Evolutionary conservation across 148 eudicot genomes (phyloP).

Genomic region (Chenopodium suecicum): DNA sequence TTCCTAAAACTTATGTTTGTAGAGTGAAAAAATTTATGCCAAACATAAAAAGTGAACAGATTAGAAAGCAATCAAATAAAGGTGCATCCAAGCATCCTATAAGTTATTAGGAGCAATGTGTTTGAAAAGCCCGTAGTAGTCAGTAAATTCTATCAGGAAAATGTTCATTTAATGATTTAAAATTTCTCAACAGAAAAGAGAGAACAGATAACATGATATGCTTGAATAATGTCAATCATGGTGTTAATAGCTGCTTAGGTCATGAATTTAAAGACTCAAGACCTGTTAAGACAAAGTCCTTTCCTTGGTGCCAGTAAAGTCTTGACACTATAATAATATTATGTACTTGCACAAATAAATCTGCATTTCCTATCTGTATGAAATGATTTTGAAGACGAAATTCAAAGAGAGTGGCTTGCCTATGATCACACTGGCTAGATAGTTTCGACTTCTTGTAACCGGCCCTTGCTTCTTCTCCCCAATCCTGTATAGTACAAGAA

Average conservation of each 20-base stretch:
- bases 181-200: not conserved
- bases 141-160: not conserved
- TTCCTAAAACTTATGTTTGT: not conserved
- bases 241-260: not conserved
- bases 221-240: not conserved
- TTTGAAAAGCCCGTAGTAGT: not conserved
- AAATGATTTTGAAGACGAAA: not conserved
- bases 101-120: not conserved
- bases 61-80: not conserved
- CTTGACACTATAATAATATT: not conserved
- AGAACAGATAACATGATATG: not conserved
- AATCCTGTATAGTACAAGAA: conserved; percentile 39
- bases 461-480: conserved; percentile 50
- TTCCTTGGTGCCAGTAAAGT: not conserved
- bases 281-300: not conserved
- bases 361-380: not conserved
- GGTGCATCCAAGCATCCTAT: not conserved
- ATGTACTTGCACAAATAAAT: not conserved
- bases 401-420: conserved; percentile 34
- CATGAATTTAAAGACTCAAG: not conserved
- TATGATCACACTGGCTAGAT: conserved; percentile 59
- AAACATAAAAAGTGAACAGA: not conserved
- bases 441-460: conserved; percentile 57
- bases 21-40: not conserved
- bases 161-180: not conserved